Percentiles rank a stretch among this genome's conserved stretches.
phyloP scores from a whole-genome alignment of 1,284 basidiomycete genomes.

The Irpex rosettiformis region DNA sequence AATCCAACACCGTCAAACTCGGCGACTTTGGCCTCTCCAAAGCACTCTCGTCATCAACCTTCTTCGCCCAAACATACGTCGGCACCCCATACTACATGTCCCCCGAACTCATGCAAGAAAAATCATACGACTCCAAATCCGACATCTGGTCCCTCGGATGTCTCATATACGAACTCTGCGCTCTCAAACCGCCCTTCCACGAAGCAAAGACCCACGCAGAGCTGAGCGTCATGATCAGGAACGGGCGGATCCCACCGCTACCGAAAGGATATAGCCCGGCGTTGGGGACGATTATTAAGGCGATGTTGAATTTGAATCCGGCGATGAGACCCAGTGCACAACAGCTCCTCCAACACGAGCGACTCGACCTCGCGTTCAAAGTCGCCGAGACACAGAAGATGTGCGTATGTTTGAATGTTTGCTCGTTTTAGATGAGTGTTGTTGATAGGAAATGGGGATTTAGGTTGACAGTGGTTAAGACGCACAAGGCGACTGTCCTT shows the following conservation, averaged over 20 bases:
- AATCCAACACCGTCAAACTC: conserved; percentile 79
- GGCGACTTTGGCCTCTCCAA: conserved; percentile 97
- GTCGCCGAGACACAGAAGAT: conserved; percentile 77
- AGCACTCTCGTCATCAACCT: conserved; percentile 78
- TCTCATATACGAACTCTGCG: conserved; percentile 93
- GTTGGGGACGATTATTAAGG: conserved; percentile 72
- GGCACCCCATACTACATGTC: conserved; percentile 99
- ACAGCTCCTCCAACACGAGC: conserved; percentile 76
- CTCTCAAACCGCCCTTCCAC: conserved; percentile 86
- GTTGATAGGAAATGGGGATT: not conserved
- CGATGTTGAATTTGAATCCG: conserved; percentile 85
- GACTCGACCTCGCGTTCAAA: conserved; percentile 69
- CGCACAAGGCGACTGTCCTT: conserved; percentile 50
- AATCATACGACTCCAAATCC: conserved; percentile 94
- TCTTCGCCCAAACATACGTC: conserved; percentile 94
- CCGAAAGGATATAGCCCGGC: conserved; percentile 79
- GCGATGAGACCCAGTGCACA: conserved; percentile 80
- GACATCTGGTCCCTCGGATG: conserved; percentile 99
- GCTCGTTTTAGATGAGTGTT: not conserved
- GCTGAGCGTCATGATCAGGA: conserved; percentile 81
- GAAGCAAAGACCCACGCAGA: conserved; percentile 88
- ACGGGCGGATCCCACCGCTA: conserved; percentile 83
- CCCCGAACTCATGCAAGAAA: conserved; percentile 94
- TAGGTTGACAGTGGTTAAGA: conserved; percentile 61
- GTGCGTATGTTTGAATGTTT: conserved; percentile 42